These are phyloP conservation scores for Luvunga scandens DNA, from an alignment of 345 rosid species.

Conservation along the genomic window DNA sequence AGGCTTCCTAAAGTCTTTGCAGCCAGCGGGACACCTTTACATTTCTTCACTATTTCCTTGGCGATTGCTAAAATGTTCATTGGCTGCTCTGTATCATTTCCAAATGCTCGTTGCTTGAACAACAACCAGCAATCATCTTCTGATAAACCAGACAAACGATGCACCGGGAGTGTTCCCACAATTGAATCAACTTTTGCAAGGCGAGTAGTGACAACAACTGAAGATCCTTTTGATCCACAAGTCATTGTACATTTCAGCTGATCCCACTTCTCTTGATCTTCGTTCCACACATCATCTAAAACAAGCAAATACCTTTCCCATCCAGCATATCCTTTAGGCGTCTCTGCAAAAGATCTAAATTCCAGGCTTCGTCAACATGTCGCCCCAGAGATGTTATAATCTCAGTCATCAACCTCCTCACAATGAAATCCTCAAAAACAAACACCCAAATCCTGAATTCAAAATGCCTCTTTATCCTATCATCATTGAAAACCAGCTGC, in stretches of 20 bases:
- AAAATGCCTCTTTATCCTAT: background rate
- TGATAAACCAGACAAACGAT: background rate
- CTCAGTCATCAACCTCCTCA: background rate
- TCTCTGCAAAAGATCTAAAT: constrained; percentile 3
- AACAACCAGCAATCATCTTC: background rate
- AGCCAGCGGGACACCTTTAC: background rate
- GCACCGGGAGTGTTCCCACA: background rate
- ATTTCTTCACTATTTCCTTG: background rate
- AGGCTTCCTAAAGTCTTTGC: background rate
- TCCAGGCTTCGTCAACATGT: background rate
- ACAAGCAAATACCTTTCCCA: constrained; percentile 1
- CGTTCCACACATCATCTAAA: constrained; percentile 15
- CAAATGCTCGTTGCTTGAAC: background rate
- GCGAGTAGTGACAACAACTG: background rate
- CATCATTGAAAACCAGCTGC: background rate
- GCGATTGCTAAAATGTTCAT: background rate
- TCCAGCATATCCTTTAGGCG: background rate
- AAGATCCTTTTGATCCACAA: background rate
- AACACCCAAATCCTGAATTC: background rate
- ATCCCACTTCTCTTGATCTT: background rate
- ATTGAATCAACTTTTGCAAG: background rate
- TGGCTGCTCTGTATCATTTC: background rate
- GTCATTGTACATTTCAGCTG: background rate
- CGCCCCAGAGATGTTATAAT: background rate
- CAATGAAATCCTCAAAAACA: background rate